Evolutionary conservation across 164 flowering plant genomes (phyloP), one percentile per base, ranked within the genome.

Genomic region (Vitis riparia): DNA sequence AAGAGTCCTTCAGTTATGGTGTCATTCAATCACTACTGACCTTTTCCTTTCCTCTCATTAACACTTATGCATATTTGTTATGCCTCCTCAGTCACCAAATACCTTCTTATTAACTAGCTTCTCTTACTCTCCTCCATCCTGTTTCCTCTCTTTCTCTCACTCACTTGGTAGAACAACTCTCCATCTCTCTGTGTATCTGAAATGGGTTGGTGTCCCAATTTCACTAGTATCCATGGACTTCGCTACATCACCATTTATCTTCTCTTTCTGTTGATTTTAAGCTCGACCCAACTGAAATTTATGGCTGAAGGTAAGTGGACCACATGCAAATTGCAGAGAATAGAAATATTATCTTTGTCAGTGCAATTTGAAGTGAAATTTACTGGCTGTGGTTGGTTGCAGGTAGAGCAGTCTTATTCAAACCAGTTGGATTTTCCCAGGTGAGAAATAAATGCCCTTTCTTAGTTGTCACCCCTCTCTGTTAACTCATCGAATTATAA

Each of bases 301-400:
- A 71, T 57, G 47, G 75, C 68, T 53, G 74, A 80, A 77, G 78
- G 78, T 77, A 68, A 77, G 17, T 51, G 59, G 50, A 11, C 53
- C 23, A 23, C 11, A 8, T 4, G 15, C 17, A 47, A 55, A 53
- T 63, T 59, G 12, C 7, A 6, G 9, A 13, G 29, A 14, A 32
- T 9, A 23, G 11, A 10, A 23, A 9, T 7, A 59, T n/a, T 19
- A 12, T 37, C 9, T 62, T 47, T 49, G 19, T 15, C 9, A 30
- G 19, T 30, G 17, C 11, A 37, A 30, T 37, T 61, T 61, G 51
- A 62, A 8, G 16, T n/a, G 11, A 62, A 61, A 37, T n/a, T 59
- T 48, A 0, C 1, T 65, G 23, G 14, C 11, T 29, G 16, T 51
- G 2, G 11, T 3, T 9, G 23, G 29, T 49, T 67, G 61, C 81